These are phyloP conservation scores for Paramecium pentaurelia DNA, from an alignment of 73 alveolate species.

Conservation along the genomic window DNA sequence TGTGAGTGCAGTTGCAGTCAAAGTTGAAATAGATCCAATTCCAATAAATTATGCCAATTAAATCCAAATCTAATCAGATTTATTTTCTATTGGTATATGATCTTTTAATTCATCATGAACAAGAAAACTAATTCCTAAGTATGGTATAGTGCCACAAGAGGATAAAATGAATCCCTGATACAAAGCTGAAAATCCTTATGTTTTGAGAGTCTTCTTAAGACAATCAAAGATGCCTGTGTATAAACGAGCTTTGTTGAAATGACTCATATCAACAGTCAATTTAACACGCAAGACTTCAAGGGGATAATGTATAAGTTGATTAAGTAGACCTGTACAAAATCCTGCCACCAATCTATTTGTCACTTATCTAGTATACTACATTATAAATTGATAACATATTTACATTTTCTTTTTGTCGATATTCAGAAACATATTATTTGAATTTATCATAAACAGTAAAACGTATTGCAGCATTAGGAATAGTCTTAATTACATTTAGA, in stretches of 20 bases:
- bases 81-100: not conserved
- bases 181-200: not conserved
- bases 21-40: not conserved
- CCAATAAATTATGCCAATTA: not conserved
- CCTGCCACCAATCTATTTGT: slow-evolving; percentile 16
- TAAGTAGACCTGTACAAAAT: not conserved
- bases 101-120: slow-evolving; percentile 15
- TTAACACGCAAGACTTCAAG: slow-evolving; percentile 10
- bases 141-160: not conserved
- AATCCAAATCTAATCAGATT: not conserved
- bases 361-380: not conserved
- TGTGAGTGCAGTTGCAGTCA: not conserved
- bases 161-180: not conserved
- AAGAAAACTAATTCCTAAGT: not conserved
- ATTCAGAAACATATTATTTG: not conserved
- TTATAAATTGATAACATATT: not conserved
- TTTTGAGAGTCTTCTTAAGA: not conserved
- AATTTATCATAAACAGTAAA: slow-evolving; percentile 19
- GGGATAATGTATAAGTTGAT: not conserved
- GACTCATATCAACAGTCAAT: slow-evolving; percentile 15
- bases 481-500: not conserved
- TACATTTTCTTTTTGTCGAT: slow-evolving; percentile 31
- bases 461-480: slow-evolving; percentile 20
- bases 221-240: slow-evolving; percentile 13
- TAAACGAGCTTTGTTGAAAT: not conserved